Conservation (phyloP, 192 early-diverging fungal genomes). For the Gryganskiella cystojenkinii region DNA sequence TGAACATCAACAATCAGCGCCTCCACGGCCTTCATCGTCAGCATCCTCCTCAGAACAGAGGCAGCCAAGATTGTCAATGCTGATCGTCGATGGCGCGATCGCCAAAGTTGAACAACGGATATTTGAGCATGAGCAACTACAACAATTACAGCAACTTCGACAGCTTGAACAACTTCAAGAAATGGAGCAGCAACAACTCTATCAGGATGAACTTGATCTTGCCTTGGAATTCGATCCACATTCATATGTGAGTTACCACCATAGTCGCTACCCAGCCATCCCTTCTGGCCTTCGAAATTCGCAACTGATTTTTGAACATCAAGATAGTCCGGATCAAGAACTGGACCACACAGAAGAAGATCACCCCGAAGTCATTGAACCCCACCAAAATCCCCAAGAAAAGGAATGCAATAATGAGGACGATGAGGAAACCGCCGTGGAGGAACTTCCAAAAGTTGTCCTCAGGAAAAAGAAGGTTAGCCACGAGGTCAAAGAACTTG, state of each 20-base stretch:
- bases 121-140: too few relatives aligned
- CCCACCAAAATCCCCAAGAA: not conserved
- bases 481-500: too few relatives aligned
- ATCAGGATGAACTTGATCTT: too few relatives aligned
- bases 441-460: slow-evolving; percentile 1
- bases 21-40: not conserved
- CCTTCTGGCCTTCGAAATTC: not conserved
- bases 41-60: not conserved
- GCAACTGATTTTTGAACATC: too few relatives aligned
- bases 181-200: too few relatives aligned
- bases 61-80: too few relatives aligned
- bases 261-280: not conserved
- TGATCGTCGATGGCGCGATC: too few relatives aligned
- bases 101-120: too few relatives aligned
- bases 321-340: not conserved
- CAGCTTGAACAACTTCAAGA: too few relatives aligned
- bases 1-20: too few relatives aligned
- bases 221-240: too few relatives aligned
- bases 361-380: not conserved
- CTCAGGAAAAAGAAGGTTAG: not conserved
- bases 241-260: not conserved
- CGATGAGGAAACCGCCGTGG: slow-evolving; percentile 1
- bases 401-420: not conserved
- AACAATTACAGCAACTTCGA: too few relatives aligned
- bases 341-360: not conserved